phyloP scores from a whole-genome alignment of 805 yeast species.

The Metschnikowia proteae region DNA sequence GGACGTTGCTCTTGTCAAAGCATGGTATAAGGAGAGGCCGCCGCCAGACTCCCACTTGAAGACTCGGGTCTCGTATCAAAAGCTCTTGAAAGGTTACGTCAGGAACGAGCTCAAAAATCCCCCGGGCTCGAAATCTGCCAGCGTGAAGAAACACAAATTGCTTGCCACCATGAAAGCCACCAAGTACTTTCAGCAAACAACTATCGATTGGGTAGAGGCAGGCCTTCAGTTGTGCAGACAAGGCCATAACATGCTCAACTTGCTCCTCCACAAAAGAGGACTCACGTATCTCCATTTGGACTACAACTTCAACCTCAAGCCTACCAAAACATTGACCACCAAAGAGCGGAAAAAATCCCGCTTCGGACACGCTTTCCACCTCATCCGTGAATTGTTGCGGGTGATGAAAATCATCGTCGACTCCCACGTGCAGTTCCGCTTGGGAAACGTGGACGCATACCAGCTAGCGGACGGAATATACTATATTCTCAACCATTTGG shows the following conservation, averaged over 20 bases:
- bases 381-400: constrained; percentile 83
- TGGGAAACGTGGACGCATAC: constrained; percentile 88
- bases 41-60: constrained; percentile 63
- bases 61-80: constrained; percentile 84
- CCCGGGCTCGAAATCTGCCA: constrained; percentile 29
- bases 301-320: constrained; percentile 92
- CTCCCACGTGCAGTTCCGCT: constrained; percentile 84
- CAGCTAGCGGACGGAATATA: constrained; percentile 94
- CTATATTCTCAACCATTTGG: constrained; percentile 87
- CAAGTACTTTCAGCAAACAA: constrained; percentile 84
- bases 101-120: constrained; percentile 63
- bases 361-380: constrained; percentile 93
- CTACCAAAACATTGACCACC: constrained; percentile 92
- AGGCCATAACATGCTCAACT: constrained; percentile 89
- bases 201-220: constrained; percentile 98
- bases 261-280: constrained; percentile 86
- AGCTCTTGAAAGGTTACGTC: constrained; percentile 73
- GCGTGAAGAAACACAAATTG: constrained; percentile 52
- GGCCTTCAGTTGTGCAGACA: constrained; percentile 91
- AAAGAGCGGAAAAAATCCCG: constrained; percentile 94
- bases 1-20: constrained; percentile 80
- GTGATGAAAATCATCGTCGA: constrained; percentile 86
- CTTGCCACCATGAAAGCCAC: constrained; percentile 68
- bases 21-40: constrained; percentile 75
- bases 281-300: constrained; percentile 89